Evolutionary conservation across 495 filamentous ascomycete genomes (phyloP), one percentile per base, ranked within the genome.

Genomic region (Neurospora tetrasperma): DNA sequence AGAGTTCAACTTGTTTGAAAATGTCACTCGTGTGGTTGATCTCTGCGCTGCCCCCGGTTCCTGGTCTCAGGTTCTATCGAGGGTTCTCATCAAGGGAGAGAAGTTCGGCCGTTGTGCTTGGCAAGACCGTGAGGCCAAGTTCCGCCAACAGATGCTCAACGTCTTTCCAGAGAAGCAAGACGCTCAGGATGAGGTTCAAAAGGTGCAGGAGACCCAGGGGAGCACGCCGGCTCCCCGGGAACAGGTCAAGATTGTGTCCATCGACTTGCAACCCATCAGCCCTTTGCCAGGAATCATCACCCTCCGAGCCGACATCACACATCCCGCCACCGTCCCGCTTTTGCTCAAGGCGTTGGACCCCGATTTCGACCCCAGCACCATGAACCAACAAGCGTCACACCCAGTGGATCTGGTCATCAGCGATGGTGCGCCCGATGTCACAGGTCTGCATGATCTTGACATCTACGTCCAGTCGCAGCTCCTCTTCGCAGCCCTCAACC

Each of bases 391-490:
- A 59, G 82, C 87, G 20, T 81, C 84, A 5, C 89, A 94, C 72
- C 93, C 90, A 0, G 94, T 97, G 31, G 94, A 97, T 77, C 88
- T 99, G 5, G 95, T 99, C 40, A 87, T 99, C 71, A 96, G 92
- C 69, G 96, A 99, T 76, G 96, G 96, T 44, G 96, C 96, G 1
- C 96, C 96, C 9, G 96, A 99, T 79, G 96, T 98, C 44, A 99
- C 96, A 0, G 96, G 96, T 31, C 85, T 99, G 4, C 96, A 99
- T 80, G 96, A 99, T 81, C 87, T 99, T 9, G 96, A 99, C 80
- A 98, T 98, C 76, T 98, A 98, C 80, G 91, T 99, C 20, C 96
- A 99, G 81, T 93, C 93, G 4, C 95, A 98, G 82, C 88, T 99
- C 23, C 91, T 99, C 70, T 97, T 94, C 79, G 92, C 94, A 3